A percentile compares a stretch with the other conserved stretches of the same genome.
Evolutionary conservation across 2,329 filamentous ascomycete genomes (phyloP).

Genomic region (Exophiala sp.): DNA sequence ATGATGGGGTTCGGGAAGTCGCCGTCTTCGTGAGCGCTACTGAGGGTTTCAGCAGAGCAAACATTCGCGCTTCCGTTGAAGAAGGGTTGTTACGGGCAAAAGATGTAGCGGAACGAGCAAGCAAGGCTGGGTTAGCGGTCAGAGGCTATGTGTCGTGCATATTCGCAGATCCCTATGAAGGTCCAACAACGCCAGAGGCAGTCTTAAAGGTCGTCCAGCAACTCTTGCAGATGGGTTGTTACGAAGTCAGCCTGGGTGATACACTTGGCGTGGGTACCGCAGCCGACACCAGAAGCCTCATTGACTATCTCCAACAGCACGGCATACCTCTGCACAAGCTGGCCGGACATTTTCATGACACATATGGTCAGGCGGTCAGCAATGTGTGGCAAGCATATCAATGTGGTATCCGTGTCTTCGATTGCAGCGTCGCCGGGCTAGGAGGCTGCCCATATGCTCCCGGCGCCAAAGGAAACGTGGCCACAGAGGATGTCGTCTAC

Average conservation of each 20-base stretch:
- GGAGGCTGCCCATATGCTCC: slow-evolving; percentile 84
- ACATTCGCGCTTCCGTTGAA: slow-evolving; percentile 41
- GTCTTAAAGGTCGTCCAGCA: slow-evolving; percentile 51
- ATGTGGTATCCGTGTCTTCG: slow-evolving; percentile 74
- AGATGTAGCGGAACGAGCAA: slow-evolving; percentile 33
- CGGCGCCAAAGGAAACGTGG: slow-evolving; percentile 81
- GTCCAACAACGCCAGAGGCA: slow-evolving; percentile 50
- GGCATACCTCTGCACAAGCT: slow-evolving; percentile 68
- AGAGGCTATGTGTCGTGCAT: slow-evolving; percentile 40
- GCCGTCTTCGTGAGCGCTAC: slow-evolving; percentile 43
- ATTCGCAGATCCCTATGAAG: slow-evolving; percentile 48
- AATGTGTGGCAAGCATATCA: slow-evolving; percentile 75
- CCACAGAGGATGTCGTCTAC: slow-evolving; percentile 80
- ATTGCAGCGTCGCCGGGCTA: slow-evolving; percentile 73
- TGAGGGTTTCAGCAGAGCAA: slow-evolving; percentile 42
- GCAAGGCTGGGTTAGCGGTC: slow-evolving; percentile 31
- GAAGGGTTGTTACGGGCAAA: slow-evolving; percentile 36
- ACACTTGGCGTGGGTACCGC: slow-evolving; percentile 84
- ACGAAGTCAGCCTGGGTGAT: slow-evolving; percentile 86
- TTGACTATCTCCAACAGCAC: slow-evolving; percentile 33
- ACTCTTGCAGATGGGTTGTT: slow-evolving; percentile 79
- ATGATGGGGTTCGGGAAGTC: slow-evolving; percentile 36
- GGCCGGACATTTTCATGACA: slow-evolving; percentile 66
- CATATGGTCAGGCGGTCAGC: slow-evolving; percentile 68
- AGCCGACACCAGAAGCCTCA: slow-evolving; percentile 32